Evolutionary conservation across 179 eudicot species (phyloP).

Genomic region (Carnegiea gigantea): DNA sequence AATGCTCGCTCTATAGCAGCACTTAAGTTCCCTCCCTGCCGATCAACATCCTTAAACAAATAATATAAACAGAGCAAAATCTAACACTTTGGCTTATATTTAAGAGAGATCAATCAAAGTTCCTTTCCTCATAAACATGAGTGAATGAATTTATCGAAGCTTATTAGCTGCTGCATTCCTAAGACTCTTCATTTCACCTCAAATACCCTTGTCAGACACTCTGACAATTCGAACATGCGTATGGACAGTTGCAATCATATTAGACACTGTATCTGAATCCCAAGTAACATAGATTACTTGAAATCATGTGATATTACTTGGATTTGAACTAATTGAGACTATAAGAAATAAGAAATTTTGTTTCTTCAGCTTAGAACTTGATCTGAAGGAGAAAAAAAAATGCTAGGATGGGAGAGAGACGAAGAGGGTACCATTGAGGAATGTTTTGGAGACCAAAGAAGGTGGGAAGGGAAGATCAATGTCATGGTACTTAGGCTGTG

Average conservation of each 20-base stretch:
- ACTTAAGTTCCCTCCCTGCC: conserved; percentile 77
- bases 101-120: no score
- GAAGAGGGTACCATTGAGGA: conserved; percentile 59
- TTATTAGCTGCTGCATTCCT: no score
- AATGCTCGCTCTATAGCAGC: conserved; percentile 81
- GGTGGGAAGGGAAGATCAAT: conserved; percentile 81
- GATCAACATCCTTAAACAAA: conserved; percentile 1
- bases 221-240: no score
- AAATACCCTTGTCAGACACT: no score
- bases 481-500: conserved; percentile 66
- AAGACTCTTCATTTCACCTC: no score
- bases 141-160: no score
- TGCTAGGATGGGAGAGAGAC: neutral
- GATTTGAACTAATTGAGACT: neutral
- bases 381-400: neutral
- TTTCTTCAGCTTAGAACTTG: neutral
- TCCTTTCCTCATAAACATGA: no score
- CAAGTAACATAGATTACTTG: no score
- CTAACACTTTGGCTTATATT: no score
- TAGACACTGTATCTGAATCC: no score
- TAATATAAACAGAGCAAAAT: no score
- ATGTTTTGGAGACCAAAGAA: conserved; percentile 75
- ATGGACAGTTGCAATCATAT: no score
- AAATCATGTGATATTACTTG: neutral
- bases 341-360: neutral